Percentiles rank a stretch among this genome's conserved stretches.
phyloP scores from a whole-genome alignment of 768 basidiomycete species.

The Pleurotus djamor region DNA sequence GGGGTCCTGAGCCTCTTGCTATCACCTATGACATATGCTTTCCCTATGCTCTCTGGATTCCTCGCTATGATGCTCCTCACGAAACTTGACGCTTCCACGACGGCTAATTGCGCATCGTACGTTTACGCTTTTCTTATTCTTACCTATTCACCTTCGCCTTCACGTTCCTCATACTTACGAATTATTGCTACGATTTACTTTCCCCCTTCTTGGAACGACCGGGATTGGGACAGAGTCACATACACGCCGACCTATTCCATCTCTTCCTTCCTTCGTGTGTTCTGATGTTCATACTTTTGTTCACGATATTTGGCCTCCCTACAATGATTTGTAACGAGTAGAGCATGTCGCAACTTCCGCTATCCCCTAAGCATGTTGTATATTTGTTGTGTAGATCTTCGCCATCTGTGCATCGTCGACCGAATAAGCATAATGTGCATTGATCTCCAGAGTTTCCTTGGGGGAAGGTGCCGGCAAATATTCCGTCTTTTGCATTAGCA shows the following conservation, averaged over 20 bases:
- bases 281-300: background rate
- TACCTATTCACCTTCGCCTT: background rate
- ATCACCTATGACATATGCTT: background rate
- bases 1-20: background rate
- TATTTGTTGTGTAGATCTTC: background rate
- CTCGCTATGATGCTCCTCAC: background rate
- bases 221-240: background rate
- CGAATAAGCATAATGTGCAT: background rate
- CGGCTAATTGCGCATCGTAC: background rate
- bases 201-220: background rate
- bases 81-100: slow-evolving; percentile 1
- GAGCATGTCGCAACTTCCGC: slow-evolving; percentile 1
- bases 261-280: background rate
- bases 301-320: background rate
- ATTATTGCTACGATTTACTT: background rate
- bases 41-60: background rate
- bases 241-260: background rate
- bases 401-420: background rate
- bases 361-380: slow-evolving; percentile 4
- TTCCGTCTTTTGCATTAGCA: too few species aligned
- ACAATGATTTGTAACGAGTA: slow-evolving; percentile 6
- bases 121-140: background rate
- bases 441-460: background rate
- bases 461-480: too few species aligned
- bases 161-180: background rate